These are phyloP conservation scores for Aureobasidium lini DNA, from an alignment of 2,329 filamentous ascomycete species.

Conservation along the genomic window DNA sequence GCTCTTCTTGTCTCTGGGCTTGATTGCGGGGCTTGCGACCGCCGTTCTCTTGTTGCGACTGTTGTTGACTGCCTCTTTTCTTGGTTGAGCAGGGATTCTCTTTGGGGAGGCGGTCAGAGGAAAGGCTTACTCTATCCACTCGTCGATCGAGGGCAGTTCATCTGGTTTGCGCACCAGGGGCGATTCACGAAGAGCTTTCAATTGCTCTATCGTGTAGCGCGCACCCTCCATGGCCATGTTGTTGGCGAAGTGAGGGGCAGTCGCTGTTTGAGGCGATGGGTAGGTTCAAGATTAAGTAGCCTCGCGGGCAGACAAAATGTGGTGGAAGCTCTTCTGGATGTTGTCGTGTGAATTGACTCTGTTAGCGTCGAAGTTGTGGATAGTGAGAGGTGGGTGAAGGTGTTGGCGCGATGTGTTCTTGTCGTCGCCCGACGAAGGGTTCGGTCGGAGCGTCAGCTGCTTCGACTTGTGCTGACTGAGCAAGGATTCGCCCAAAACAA, in stretches of 20 bases:
- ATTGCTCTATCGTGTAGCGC: conserved; percentile 68
- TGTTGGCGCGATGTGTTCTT: conserved; percentile 3
- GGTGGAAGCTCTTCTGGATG: not conserved
- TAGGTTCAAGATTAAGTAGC: not conserved
- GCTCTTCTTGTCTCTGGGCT: conserved; percentile 18
- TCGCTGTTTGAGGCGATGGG: not conserved
- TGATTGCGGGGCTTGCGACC: conserved; percentile 15
- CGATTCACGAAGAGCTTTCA: conserved; percentile 70
- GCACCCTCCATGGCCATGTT: conserved; percentile 26
- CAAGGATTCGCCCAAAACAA: not conserved
- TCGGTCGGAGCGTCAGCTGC: conserved; percentile 1
- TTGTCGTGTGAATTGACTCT: not conserved
- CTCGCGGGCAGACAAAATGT: not conserved
- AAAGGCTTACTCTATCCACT: conserved; percentile 81
- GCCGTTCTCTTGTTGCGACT: conserved; percentile 6
- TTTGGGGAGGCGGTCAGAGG: not conserved
- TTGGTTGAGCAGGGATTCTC: conserved; percentile 8
- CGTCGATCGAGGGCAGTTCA: conserved; percentile 72
- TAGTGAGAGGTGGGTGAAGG: not conserved
- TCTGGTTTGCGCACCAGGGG: conserved; percentile 76
- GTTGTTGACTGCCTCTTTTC: conserved; percentile 14
- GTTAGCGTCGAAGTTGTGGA: not conserved
- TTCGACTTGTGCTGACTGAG: not conserved
- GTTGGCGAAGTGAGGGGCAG: conserved; percentile 6
- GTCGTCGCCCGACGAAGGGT: not conserved